These are phyloP conservation scores for Ceratobasidium sp. DNA, from an alignment of 1,284 basidiomycete genomes.

Conservation along the genomic window DNA sequence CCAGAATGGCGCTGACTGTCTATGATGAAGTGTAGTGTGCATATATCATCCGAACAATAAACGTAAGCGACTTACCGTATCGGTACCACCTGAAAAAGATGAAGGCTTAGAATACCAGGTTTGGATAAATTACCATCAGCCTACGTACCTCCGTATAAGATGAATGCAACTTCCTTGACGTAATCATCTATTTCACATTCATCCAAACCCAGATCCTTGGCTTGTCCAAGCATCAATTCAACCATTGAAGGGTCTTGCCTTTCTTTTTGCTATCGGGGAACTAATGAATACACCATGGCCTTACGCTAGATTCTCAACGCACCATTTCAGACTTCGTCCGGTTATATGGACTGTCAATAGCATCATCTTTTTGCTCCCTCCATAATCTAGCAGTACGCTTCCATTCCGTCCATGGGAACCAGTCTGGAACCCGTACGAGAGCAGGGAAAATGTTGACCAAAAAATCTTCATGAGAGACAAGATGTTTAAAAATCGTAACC, in stretches of 20 bases:
- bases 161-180: not conserved
- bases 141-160: not conserved
- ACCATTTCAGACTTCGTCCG: not conserved
- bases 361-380: not conserved
- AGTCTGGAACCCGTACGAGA: no score
- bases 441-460: not conserved
- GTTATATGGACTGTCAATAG: not conserved
- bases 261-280: not conserved
- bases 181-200: not conserved
- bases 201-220: not conserved
- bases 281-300: not conserved
- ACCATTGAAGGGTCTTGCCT: constrained; percentile 20
- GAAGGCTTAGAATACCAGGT: not conserved
- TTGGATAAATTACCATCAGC: no score
- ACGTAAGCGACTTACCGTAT: constrained; percentile 1
- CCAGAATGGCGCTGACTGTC: not conserved
- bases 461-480: not conserved
- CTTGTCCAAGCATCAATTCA: not conserved
- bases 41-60: no score
- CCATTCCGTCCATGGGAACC: not conserved
- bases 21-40: not conserved
- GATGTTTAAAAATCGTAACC: not conserved
- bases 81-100: not conserved
- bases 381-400: constrained; percentile 8
- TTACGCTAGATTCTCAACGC: not conserved